These are phyloP conservation scores for Chondrostereum purpureum DNA, from an alignment of 1,284 basidiomycete species.

Conservation along the genomic window DNA sequence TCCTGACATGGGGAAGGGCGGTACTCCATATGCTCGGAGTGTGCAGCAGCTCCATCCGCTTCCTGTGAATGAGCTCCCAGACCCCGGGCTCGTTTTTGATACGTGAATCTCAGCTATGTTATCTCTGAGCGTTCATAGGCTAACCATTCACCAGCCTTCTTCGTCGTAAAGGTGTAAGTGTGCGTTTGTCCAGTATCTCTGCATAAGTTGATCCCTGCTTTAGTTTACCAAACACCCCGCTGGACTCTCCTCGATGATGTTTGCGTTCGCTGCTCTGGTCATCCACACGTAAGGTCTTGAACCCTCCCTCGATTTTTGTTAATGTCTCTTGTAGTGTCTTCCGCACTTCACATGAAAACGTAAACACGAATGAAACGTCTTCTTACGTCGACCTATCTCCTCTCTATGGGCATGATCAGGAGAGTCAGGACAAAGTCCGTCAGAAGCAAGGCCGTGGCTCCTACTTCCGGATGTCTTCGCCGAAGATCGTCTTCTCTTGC, in stretches of 20 bases:
- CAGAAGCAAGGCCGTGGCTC: slow-evolving; percentile 47
- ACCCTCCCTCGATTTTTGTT: no score
- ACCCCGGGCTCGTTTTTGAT: slow-evolving; percentile 74
- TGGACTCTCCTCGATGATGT: slow-evolving; percentile 74
- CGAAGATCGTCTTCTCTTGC: slow-evolving; percentile 65
- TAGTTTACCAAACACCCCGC: slow-evolving; percentile 74
- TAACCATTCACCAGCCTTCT: slow-evolving; percentile 3
- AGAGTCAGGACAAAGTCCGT: slow-evolving; percentile 58
- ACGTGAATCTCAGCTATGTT: no score
- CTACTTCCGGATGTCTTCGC: slow-evolving; percentile 70
- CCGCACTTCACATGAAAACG: slow-evolving; percentile 61
- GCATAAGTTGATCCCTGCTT: background rate
- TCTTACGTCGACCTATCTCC: slow-evolving; percentile 84
- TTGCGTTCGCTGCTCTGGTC: slow-evolving; percentile 75
- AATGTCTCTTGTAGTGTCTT: slow-evolving; percentile 36
- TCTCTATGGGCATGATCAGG: slow-evolving; percentile 66
- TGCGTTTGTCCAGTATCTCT: slow-evolving; percentile 40
- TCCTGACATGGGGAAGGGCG: slow-evolving; percentile 70
- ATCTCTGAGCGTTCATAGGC: background rate
- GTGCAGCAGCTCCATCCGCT: slow-evolving; percentile 68
- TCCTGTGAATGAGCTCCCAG: slow-evolving; percentile 62
- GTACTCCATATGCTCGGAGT: slow-evolving; percentile 69
- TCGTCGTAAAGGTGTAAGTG: slow-evolving; percentile 38
- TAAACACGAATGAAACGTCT: slow-evolving; percentile 77
- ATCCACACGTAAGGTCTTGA: slow-evolving; percentile 65